Base-by-base conservation (phyloP, 2,329 filamentous ascomycete genomes). In the Diaporthe ilicicola region DNA sequence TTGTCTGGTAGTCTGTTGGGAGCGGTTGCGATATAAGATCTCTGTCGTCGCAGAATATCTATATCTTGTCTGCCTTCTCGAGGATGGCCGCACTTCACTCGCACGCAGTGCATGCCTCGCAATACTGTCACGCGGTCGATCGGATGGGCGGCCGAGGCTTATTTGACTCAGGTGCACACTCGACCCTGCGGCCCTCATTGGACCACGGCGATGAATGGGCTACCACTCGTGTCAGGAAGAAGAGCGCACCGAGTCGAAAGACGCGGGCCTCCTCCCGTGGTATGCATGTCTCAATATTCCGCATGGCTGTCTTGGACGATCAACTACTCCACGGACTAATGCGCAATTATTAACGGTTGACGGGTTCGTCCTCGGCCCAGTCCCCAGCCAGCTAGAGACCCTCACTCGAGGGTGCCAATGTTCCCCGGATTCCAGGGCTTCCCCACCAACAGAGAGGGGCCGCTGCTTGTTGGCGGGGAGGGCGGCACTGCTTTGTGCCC, bases 361-460 rank as follows among this genome's bases (percentile, higher is more conserved):
- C 32, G 48, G 29, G 13, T 17, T 29, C 24, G 22, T 29, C 22
- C 22, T 51, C 2, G 48, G 17, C 48, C 27, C 22, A 10, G 24
- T 22, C 42, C 42, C 39, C 39, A 62, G 56, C n/a, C 56, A 5
- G 24, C 19, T 44, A 24, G 46, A 9, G 42, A 44, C n/a, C n/a
- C n/a, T n/a, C n/a, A n/a, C n/a, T 64, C 29, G 17, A 24, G 6
- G 24, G 29, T 37, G 42, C 44, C n/a, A n/a, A n/a, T n/a, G n/a
- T 64, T 50, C 59, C 59, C 59, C 59, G 32, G 59, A 64, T 64
- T 64, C 48, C 44, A 34, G 29, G 29, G 1, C 12, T 50, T 24
- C 59, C 59, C 59, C 42, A 48, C 39, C 56, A 27, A 4, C 10
- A 44, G 39, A 54, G 59, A 64, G 44, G 59, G 59, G 59, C 59